Evolutionary conservation across 345 rosid genomes (phyloP), one percentile per base, ranked within the genome.

Genomic region (Eucalyptus regnans): DNA sequence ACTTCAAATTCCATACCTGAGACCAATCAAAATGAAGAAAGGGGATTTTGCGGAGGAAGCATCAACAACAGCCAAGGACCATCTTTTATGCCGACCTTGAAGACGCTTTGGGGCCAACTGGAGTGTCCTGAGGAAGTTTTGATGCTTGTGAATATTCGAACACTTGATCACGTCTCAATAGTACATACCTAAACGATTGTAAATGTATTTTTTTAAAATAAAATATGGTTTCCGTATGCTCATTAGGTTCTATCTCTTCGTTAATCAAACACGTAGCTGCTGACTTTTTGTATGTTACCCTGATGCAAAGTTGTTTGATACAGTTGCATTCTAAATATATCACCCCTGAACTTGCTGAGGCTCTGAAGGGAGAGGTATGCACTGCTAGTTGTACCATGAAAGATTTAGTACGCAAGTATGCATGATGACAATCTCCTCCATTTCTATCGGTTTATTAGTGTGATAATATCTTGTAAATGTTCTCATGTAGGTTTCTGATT

Each of bases 31-130:
- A 33, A 13, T 50, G 54, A 50, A 50, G 54, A 50, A 50, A 50
- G 14, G 54, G 17, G 54, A 50, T 12, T 50, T 50, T 50, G 17
- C 54, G 4, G 54, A 50, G 54, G 54, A 50, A 50, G 54, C 17
- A 4, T 50, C 54, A 54, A 18, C 58, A 20, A 54, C 10, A 52
- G 56, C 22, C 0, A 27, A 22, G 62, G 62, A 20, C 62, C 62
- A 58, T 23, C 0, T 58, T 58, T 0, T 9, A 12, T 23, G 62
- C 62, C 29, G 0, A 58, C 62, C 62, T 9, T 58, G 29, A 58
- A 58, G 62, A 58, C 0, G 62, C 62, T 22, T 0, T 23, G 5
- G 62, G 62, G 12, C 62, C 62, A 58, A 58, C 62, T 1, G 29
- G 62, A 58, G 27, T 58, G 62, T 23, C 27, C 62, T 23, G 12